Base-by-base conservation (phyloP, 176 grass and related monocot species). In the Chrysopogon serrulatus region DNA sequence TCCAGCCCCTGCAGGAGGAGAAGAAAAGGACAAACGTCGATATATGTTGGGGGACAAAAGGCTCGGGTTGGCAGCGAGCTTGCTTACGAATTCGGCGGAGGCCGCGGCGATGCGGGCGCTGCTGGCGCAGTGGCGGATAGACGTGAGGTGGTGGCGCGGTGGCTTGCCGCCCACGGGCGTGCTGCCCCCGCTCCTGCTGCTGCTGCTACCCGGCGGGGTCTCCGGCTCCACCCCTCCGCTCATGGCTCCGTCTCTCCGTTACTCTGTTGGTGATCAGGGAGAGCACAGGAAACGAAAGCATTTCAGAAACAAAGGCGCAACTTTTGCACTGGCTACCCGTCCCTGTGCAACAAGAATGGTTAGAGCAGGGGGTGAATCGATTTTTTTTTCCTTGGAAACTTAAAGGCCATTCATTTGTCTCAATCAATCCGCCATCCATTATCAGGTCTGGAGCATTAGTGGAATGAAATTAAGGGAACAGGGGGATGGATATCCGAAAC, bases 111-210 rank as follows among this genome's bases (percentile, higher is more conserved):
- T 91, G 73, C 89, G 90, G 2, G 87, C 82, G 71, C 81, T 91
- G 85, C 87, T 90, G 36, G 84, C 87, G 76, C 92, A 92, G 81
- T 94, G 95, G 57, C 82, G 82, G 42, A 98, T 90, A 24, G 90
- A 65, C 1, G 92, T 91, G 41, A 98, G 87, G 60, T 89, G 88
- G 73, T 92, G 91, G 6, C 87, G 88, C 3, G 96, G 96, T 67
- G 96, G 96, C 81, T 90, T 98, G 16, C 92, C 81, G 30, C 85
- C 85, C 74, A 79, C 82, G 32, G 83, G 85, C n/a, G 49, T 83
- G 77, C 67, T 80, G 71, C 47, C 40, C 44, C 53, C 76, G 61
- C 74, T 73, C 70, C 70, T 10, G 72, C 56, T 40, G 70, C 43
- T 45, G 43, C 61, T 64, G 61, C 60, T 88, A 36, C 34, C 89